phyloP scores from a whole-genome alignment of 1,139 yeast genomes.

The Blastobotrys capitulatus region DNA sequence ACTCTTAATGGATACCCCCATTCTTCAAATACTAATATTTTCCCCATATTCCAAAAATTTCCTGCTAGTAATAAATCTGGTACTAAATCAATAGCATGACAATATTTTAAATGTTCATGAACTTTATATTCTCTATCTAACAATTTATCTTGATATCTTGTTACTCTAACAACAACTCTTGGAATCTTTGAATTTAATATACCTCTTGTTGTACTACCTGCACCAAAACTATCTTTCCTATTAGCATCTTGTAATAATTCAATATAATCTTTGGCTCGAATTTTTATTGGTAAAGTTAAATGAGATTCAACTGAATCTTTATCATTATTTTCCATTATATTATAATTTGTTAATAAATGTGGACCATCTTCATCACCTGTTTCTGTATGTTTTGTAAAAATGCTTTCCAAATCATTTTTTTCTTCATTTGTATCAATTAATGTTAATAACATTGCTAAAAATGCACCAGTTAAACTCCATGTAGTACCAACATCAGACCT shows the following conservation, averaged over 20 bases:
- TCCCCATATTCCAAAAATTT: slow-evolving; percentile 8
- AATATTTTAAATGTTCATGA: neutral
- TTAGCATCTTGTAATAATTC: neutral
- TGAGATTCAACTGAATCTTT: too few relatives aligned
- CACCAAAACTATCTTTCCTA: neutral
- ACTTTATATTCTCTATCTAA: slow-evolving; percentile 2
- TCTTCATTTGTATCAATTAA: neutral
- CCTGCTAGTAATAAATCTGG: neutral
- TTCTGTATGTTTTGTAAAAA: too few relatives aligned
- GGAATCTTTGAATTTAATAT: neutral
- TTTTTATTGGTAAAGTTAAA: neutral
- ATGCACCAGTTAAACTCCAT: neutral
- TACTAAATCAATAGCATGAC: neutral
- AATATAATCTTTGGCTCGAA: slow-evolving; percentile 2
- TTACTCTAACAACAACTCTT: neutral
- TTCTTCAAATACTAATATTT: slow-evolving; percentile 2
- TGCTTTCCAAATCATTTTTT: neutral
- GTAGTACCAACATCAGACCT: neutral
- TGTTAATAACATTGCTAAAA: neutral
- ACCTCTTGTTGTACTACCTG: neutral
- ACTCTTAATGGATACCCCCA: neutral
- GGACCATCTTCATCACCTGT: too few relatives aligned
- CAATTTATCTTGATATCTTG: neutral
- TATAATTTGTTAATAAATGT: too few relatives aligned
- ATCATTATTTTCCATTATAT: neutral